A percentile compares a stretch with the other conserved stretches of the same genome.
phyloP scores from a whole-genome alignment of 2,329 filamentous ascomycete genomes.

The Beauveria caledonica region DNA sequence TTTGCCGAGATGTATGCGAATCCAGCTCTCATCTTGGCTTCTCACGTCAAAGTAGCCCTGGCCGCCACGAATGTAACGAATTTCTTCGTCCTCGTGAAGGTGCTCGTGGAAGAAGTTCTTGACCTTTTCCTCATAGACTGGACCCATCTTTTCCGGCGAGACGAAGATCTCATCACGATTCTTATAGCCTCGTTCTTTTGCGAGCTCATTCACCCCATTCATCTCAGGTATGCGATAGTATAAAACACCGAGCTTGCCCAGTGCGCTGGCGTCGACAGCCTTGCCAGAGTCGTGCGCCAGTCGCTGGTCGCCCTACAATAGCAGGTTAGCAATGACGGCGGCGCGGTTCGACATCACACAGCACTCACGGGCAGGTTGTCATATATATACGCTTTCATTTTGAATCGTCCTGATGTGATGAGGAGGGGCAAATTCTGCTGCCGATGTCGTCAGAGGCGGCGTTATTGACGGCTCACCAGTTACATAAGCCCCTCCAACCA shows the following conservation, averaged over 20 bases:
- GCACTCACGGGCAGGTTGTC: conserved; percentile 44
- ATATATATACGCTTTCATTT: conserved; percentile 51
- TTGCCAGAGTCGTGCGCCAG: conserved; percentile 79
- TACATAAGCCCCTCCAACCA: conserved; percentile 8
- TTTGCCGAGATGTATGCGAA: conserved; percentile 77
- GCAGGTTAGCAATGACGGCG: neutral
- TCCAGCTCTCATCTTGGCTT: conserved; percentile 75
- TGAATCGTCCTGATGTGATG: conserved; percentile 14
- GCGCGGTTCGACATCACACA: neutral
- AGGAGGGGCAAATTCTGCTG: neutral
- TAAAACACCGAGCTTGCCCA: conserved; percentile 69
- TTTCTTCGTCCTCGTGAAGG: conserved; percentile 97
- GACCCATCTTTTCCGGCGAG: conserved; percentile 77
- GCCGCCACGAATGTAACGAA: conserved; percentile 84
- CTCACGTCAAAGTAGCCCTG: conserved; percentile 91
- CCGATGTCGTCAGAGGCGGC: conserved; percentile 1
- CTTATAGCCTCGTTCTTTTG: conserved; percentile 70
- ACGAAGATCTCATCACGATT: conserved; percentile 93
- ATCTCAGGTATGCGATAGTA: conserved; percentile 63
- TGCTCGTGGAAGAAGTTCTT: conserved; percentile 93
- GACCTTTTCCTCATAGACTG: conserved; percentile 85
- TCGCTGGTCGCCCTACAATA: conserved; percentile 78
- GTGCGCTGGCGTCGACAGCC: conserved; percentile 53
- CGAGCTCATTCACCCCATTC: conserved; percentile 63
- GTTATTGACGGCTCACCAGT: conserved; percentile 3